These are phyloP conservation scores for Colletotrichum sidae DNA, from an alignment of 2,329 filamentous ascomycete species.

Conservation along the genomic window DNA sequence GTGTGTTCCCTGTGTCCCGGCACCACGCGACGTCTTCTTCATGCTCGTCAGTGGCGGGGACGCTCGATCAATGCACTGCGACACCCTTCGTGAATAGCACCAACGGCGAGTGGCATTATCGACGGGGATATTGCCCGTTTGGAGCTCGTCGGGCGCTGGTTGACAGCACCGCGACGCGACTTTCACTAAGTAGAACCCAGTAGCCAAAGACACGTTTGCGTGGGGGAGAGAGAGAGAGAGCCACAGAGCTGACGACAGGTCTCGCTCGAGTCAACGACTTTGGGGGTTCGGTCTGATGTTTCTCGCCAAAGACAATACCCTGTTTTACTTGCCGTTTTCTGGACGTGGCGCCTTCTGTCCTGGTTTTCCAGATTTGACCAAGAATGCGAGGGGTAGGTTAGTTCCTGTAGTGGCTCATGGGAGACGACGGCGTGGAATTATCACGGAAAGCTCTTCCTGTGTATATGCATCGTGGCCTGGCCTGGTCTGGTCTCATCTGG, in stretches of 20 bases:
- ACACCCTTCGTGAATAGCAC: constrained; percentile 8
- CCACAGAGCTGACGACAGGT: not conserved
- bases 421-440: constrained; percentile 11
- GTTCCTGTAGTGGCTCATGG: not conserved
- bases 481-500: not conserved
- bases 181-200: not conserved
- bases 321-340: no score
- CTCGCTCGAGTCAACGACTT: no score
- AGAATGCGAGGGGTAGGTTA: constrained; percentile 14
- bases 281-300: no score
- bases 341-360: no score
- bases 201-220: not conserved
- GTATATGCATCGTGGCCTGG: not conserved
- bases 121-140: constrained; percentile 15
- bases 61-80: constrained; percentile 8
- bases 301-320: no score
- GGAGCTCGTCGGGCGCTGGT: constrained; percentile 3
- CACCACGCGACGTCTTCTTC: constrained; percentile 9
- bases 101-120: constrained; percentile 16
- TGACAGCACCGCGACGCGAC: constrained; percentile 8
- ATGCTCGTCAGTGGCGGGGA: constrained; percentile 4
- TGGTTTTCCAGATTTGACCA: constrained; percentile 1
- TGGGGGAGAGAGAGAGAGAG: not conserved
- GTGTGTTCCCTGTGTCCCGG: not conserved
- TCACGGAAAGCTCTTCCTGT: not conserved